A percentile compares a stretch with the other conserved stretches of the same genome.
Evolutionary conservation across 805 yeast genomes (phyloP).

Genomic region (Candida qinlingensis): DNA sequence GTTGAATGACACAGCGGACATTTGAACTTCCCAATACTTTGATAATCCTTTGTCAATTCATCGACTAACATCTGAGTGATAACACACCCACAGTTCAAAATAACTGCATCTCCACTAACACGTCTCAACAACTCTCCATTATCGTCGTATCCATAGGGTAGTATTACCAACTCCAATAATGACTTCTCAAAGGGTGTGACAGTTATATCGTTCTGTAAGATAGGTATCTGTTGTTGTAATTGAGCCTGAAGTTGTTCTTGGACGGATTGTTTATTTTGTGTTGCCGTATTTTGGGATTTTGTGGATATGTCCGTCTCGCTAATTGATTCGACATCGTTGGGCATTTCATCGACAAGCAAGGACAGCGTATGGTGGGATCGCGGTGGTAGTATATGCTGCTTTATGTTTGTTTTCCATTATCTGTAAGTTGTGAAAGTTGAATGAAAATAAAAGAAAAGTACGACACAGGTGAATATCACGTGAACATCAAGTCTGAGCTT

Average conservation of each 20-base stretch:
- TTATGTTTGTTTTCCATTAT: too few relatives aligned
- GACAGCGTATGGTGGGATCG: too few relatives aligned
- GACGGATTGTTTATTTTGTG: too few relatives aligned
- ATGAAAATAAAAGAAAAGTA: too few relatives aligned
- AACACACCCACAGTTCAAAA: slow-evolving; percentile 37
- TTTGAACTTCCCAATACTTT: slow-evolving; percentile 10
- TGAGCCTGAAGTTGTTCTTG: neutral
- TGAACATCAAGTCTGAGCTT: too few relatives aligned
- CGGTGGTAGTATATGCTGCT: too few relatives aligned
- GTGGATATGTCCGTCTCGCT: neutral
- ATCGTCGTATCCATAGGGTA: slow-evolving; percentile 12
- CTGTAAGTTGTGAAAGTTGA: too few relatives aligned
- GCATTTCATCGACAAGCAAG: neutral
- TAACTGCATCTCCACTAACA: slow-evolving; percentile 21
- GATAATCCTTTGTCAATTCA: slow-evolving; percentile 9
- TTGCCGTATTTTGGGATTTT: too few relatives aligned
- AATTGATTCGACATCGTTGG: neutral
- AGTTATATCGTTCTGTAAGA: neutral
- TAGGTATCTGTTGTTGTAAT: neutral
- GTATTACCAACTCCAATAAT: slow-evolving; percentile 6
- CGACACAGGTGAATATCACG: too few relatives aligned
- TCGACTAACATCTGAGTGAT: slow-evolving; percentile 29
- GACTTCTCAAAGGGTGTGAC: neutral
- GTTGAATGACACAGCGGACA: slow-evolving; percentile 19
- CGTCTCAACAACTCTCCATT: slow-evolving; percentile 5